phyloP scores from a whole-genome alignment of 768 basidiomycete genomes.

The Lepiota subincarnata region DNA sequence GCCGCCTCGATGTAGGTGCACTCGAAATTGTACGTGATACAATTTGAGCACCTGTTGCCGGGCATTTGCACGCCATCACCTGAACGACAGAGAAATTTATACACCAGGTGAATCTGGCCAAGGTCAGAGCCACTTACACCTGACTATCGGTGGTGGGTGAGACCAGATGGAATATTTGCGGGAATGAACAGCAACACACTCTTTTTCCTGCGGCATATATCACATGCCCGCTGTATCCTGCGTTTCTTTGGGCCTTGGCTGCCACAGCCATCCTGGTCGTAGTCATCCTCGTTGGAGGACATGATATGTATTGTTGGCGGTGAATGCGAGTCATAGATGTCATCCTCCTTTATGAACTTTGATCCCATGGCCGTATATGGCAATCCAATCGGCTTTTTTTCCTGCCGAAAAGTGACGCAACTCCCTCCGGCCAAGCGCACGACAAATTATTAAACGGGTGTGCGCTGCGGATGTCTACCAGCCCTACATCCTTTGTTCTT shows the following conservation, averaged over 20 bases:
- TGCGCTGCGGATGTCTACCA: not conserved
- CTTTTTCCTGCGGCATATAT: slow-evolving; percentile 82
- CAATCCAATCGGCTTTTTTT: not conserved
- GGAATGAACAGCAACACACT: slow-evolving; percentile 36
- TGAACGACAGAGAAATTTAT: slow-evolving; percentile 17
- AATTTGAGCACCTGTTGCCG: slow-evolving; percentile 64
- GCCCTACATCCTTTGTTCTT: not conserved
- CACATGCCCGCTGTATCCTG: slow-evolving; percentile 74
- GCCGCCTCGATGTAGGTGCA: slow-evolving; percentile 71
- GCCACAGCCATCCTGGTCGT: slow-evolving; percentile 34
- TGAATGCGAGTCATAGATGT: not conserved
- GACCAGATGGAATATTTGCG: not conserved
- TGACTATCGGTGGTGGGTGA: slow-evolving; percentile 36
- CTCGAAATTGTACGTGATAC: slow-evolving; percentile 55
- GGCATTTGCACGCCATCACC: slow-evolving; percentile 74
- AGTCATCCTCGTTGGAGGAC: slow-evolving; percentile 69
- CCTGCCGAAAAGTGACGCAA: slow-evolving; percentile 8
- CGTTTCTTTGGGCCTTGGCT: slow-evolving; percentile 55
- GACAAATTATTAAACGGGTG: not conserved
- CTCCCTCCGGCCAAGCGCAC: not conserved
- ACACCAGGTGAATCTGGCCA: slow-evolving; percentile 1
- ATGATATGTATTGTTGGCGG: slow-evolving; percentile 23
- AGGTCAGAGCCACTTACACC: slow-evolving; percentile 48
- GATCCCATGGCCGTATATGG: not conserved
- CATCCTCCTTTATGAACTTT: not conserved